Evolutionary conservation across 768 basidiomycete species (phyloP), one percentile per base, ranked within the genome.

Genomic region (Rhizopogon vinicolor): DNA sequence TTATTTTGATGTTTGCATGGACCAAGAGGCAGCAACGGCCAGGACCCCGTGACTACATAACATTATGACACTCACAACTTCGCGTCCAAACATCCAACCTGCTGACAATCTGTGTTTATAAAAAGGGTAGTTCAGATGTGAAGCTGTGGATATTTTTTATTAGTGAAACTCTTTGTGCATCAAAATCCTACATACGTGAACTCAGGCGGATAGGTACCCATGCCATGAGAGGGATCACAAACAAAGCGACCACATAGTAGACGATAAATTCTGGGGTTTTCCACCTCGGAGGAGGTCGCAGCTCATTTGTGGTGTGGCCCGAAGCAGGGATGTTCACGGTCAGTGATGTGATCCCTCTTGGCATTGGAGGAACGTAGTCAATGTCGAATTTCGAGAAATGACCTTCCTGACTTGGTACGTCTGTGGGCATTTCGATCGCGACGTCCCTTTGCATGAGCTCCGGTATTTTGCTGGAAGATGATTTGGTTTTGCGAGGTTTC

Each of bases 11-110:
- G 57, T 48, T 57, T 25, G 50, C 58, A 35, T 54, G 53, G 35
- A 43, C 44, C 14, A 37, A 12, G 25, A 39, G 19, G 46, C 51
- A 22, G 18, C 29, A 28, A 28, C n/a, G 28, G 28, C 28, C 44
- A 50, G 44, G 22, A 19, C 28, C 3, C 29, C 10, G n/a, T 19
- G 46, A 39, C 37, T 41, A 31, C 29, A 9, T 25, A 31, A 53
- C 12, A 22, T 14, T 2, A 43, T 28, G 37, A 43, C 5, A 77
- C 89, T 72, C 64, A 96, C 95, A 12, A 95, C 79, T 66, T 76
- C 68, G 31, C 91, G 84, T 40, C 86, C 89, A 59, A 86, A 83
- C 18, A 98, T 68, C 94, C 95, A 98, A 0, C 95, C 93, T 0
- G 70, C 60, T 0, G 82, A 83, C 3, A 98, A 72, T 56, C 77